Evolutionary conservation across 805 yeast genomes (phyloP), one percentile per base, ranked within the genome.

Genomic region (Kodamaea kakaduensis): DNA sequence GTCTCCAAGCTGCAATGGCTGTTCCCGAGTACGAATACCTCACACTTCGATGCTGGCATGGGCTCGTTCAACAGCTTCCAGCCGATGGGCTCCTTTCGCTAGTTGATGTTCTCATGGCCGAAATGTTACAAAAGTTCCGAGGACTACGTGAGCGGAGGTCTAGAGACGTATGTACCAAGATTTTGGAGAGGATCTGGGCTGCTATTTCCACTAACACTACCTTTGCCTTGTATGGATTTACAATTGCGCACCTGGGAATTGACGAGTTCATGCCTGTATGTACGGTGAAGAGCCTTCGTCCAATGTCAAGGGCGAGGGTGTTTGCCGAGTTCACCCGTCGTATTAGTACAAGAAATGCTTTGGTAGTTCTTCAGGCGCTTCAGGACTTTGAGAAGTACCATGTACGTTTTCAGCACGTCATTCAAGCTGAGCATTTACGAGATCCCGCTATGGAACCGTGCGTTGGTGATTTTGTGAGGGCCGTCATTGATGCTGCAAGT

Each of bases 1-100:
- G 95, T 47, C 61, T 90, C 9, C 96, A 87, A 51, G 78, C 88
- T 1, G 81, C 90, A 0, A 58, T 89, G 15, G 88, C 81, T 25
- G 73, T 71, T 13, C 60, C 70, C 0, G 77, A 76, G 16, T 67
- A 88, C 9, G 81, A 81, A 40, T 61, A 62, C 10, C 71, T 73
- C 25, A 76, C 90, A 0, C 60, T 93, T 26, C 64, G 69, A 31
- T 82, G 93, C 37, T 81, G 96, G 82, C 67, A 69, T 34, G 64
- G 69, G 2, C 61, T 90, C 34, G 73, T 85, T 2, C 61, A 68
- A 12, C 67, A 65, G n/a, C 56, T 90, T 12, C 74, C 67, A 9
- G 69, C 73, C 18, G 64, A 71, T 2, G 78, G 80, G 40, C 61
- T 85, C 24, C 72, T 74, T 0, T 77, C 85, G 2, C 67, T 89